Base-by-base conservation (phyloP, 352 stramenopile genomes). In the Sclerospora graminicola region DNA sequence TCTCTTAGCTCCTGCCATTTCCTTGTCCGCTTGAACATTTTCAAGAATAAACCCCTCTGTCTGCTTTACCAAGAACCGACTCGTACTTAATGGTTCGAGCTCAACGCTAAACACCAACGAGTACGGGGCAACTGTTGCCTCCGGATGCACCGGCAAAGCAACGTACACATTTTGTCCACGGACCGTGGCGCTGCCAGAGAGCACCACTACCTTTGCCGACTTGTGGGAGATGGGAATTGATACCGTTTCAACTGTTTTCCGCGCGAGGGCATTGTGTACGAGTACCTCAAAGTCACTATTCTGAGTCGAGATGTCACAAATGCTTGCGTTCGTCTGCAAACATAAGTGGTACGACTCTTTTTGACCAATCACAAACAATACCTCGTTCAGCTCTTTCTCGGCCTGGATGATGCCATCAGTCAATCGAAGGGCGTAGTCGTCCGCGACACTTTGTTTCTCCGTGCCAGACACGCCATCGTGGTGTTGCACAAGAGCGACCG, bases 381-480 rank as follows among this genome's bases (percentile, higher is more conserved):
- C 59, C 2, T 84, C 60, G 29, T 87, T 86, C 50, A 89, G 37
- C 32, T 76, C 64, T 51, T 81, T 81, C 39, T 79, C 50, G 0
- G 72, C 71, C 8, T 78, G 51, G 4, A 82, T 51, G 35, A 90
- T 64, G 11, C 89, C 91, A 42, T 84, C 74, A 24, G 91, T 78
- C 24, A 99, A 70, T 28, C 84, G 73, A 37, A 97, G 83, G 1
- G 82, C 68, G 48, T 99, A 99, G 65, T 99, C 95, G 53, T 97
- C 76, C 0, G 92, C 78, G 1, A 99, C 95, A 28, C 77, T 77
- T 57, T 98, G 94, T 55, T 98, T 97, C 40, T 95, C 83, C 7
- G 93, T 98, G 38, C 95, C 95, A 2, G 87, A 92, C 5, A 98
- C 74, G 23, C 74, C 93, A 50, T 99, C 95, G 54, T 99, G 95